phyloP scores from a whole-genome alignment of 805 yeast genomes.

The Nematodospora valgi region DNA sequence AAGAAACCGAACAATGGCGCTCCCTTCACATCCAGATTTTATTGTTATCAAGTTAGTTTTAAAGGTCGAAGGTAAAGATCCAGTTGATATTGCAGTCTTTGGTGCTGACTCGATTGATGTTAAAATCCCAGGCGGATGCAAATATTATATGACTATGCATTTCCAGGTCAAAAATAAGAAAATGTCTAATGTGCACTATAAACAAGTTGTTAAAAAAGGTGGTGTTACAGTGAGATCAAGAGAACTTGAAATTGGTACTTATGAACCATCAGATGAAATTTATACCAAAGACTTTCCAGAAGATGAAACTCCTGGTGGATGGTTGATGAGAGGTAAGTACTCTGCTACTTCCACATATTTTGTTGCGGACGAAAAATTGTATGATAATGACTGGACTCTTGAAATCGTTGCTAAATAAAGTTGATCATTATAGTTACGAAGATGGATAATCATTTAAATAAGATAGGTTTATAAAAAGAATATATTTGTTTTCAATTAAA shows the following conservation, averaged over 20 bases:
- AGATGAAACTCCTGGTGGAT: constrained; percentile 39
- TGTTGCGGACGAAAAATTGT: constrained; percentile 28
- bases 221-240: constrained; percentile 31
- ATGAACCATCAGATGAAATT: constrained; percentile 31
- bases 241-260: constrained; percentile 29
- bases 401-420: constrained; percentile 20
- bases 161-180: constrained; percentile 28
- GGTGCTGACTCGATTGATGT: constrained; percentile 26
- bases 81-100: constrained; percentile 21
- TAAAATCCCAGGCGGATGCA: constrained; percentile 35
- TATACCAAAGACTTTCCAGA: constrained; percentile 27
- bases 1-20: constrained; percentile 6
- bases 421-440: too few relatives aligned
- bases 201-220: constrained; percentile 33
- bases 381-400: constrained; percentile 30
- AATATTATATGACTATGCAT: constrained; percentile 28
- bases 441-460: too few relatives aligned
- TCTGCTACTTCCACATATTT: constrained; percentile 30
- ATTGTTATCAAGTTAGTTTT: constrained; percentile 29
- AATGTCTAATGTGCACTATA: constrained; percentile 29
- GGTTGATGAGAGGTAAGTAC: constrained; percentile 32
- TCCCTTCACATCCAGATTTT: constrained; percentile 27
- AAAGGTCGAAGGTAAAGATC: constrained; percentile 28
- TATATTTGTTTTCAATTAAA: too few relatives aligned
- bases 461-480: too few relatives aligned